These are phyloP conservation scores for Penicillium sp. DNA, from an alignment of 2,329 filamentous ascomycete species.

Conservation along the genomic window DNA sequence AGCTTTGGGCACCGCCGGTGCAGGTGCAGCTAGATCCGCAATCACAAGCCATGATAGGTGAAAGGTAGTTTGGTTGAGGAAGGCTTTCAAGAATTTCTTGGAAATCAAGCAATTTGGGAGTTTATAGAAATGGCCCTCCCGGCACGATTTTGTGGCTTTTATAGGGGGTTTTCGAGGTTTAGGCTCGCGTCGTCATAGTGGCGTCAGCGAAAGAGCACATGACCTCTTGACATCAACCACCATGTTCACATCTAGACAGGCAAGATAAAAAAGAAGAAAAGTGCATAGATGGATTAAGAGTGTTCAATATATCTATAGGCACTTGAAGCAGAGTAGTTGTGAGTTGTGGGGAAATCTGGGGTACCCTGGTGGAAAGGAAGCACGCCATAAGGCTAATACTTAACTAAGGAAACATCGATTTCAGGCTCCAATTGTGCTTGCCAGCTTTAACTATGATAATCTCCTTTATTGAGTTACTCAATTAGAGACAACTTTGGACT, in stretches of 20 bases:
- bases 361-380: neutral
- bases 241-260: neutral
- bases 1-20: slow-evolving; percentile 33
- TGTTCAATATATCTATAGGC: neutral
- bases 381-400: neutral
- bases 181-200: slow-evolving; percentile 20
- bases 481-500: no score
- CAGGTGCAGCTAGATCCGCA: slow-evolving; percentile 39
- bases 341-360: neutral
- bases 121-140: slow-evolving; percentile 4
- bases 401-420: neutral
- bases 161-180: neutral
- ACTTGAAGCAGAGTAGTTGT: neutral
- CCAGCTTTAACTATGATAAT: neutral
- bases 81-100: neutral
- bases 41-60: slow-evolving; percentile 34
- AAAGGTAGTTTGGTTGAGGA: neutral
- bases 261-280: neutral
- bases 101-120: neutral
- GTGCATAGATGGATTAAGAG: neutral
- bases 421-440: neutral
- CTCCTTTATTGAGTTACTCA: no score
- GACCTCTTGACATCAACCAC: neutral
- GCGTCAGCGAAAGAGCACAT: slow-evolving; percentile 18
- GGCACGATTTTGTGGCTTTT: neutral